These are phyloP conservation scores for Sechiopsis laciniata DNA, from an alignment of 306 rosid species.

Conservation along the genomic window DNA sequence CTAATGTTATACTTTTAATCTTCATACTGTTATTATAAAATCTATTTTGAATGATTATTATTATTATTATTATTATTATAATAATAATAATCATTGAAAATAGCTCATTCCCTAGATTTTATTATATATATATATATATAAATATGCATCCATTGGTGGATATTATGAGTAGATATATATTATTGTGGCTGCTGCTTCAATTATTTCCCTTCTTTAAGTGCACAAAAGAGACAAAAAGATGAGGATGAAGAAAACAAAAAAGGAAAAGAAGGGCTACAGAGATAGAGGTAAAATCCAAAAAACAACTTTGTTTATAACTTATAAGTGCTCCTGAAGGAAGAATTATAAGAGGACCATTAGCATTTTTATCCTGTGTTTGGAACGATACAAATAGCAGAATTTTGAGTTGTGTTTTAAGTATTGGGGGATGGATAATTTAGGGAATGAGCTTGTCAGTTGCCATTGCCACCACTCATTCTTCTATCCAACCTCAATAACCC, in stretches of 20 bases:
- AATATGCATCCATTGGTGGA: background rate
- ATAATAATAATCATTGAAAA: too few relatives aligned
- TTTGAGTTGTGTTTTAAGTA: background rate
- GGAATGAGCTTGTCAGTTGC: constrained; percentile 30
- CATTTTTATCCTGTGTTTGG: background rate
- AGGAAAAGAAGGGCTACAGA: background rate
- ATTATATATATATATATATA: too few relatives aligned
- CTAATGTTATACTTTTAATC: background rate
- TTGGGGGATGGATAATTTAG: constrained; percentile 12
- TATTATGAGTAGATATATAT: background rate
- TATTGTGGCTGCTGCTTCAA: too few relatives aligned
- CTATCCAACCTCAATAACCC: constrained; percentile 58
- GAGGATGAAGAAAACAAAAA: background rate
- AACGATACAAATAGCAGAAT: background rate
- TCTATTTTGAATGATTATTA: background rate
- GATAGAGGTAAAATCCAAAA: background rate
- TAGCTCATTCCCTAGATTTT: too few relatives aligned
- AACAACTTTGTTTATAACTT: constrained; percentile 9
- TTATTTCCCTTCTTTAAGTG: too few relatives aligned
- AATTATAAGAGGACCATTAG: constrained; percentile 3
- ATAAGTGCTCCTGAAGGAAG: background rate
- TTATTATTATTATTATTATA: too few relatives aligned
- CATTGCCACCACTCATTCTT: constrained; percentile 44
- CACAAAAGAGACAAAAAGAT: too few relatives aligned
- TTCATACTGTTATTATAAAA: too few relatives aligned